A percentile compares a stretch with the other conserved stretches of the same genome.
These are phyloP conservation scores for Solanum tacnaense DNA, from an alignment of 257 asterid genomes.

Conservation along the genomic window DNA sequence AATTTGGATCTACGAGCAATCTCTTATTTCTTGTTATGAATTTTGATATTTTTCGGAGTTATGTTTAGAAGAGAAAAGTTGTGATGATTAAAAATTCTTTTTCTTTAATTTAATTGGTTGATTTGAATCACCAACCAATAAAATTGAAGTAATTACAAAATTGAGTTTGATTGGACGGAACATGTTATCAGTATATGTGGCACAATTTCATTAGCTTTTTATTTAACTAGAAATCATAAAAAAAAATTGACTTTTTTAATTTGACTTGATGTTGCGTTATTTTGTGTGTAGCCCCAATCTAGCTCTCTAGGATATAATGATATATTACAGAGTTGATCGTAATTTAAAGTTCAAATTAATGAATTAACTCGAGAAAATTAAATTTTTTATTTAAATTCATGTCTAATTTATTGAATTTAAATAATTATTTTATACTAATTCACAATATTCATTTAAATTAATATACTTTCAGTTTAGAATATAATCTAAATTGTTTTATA, in stretches of 20 bases:
- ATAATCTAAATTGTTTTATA: not conserved
- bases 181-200: not conserved
- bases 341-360: not conserved
- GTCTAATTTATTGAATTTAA: not conserved
- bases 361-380: not conserved
- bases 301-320: not conserved
- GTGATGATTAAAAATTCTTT: not conserved
- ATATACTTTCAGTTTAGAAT: not conserved
- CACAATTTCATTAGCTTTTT: fast-evolving
- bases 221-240: not conserved
- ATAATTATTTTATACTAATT: not conserved
- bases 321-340: not conserved
- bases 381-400: not conserved
- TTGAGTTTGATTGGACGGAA: not conserved
- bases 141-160: not conserved
- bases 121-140: not conserved
- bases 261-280: not conserved
- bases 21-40: not conserved
- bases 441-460: not conserved
- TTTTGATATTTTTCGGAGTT: not conserved
- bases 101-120: not conserved
- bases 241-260: not conserved
- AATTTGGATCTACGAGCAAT: not conserved
- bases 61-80: not conserved
- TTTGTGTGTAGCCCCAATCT: not conserved